These are phyloP conservation scores for Russula griseocarnosa DNA, from an alignment of 768 basidiomycete species.

Conservation along the genomic window DNA sequence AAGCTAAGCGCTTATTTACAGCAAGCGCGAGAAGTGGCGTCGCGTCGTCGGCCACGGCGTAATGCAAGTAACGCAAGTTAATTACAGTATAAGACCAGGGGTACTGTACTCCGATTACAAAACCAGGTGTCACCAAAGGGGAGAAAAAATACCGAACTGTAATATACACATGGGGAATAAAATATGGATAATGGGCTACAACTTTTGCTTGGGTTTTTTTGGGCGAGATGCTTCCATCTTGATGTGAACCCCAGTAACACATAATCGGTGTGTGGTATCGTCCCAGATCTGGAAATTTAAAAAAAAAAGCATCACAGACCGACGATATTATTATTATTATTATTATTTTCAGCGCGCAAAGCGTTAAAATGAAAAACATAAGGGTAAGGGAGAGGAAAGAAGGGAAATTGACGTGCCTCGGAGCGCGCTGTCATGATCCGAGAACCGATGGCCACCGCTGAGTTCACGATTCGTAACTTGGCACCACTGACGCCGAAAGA, in stretches of 20 bases:
- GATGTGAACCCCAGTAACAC: slow-evolving; percentile 26
- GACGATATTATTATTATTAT: too few relatives aligned
- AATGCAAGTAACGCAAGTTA: not conserved
- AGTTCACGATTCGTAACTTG: slow-evolving; percentile 29
- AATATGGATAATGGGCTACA: slow-evolving; percentile 4
- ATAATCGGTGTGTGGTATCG: slow-evolving; percentile 24
- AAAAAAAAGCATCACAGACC: too few relatives aligned
- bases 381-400: too few relatives aligned
- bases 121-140: not conserved
- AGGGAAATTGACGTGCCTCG: slow-evolving; percentile 21
- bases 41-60: not conserved
- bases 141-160: not conserved
- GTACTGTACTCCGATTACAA: not conserved
- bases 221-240: slow-evolving; percentile 29
- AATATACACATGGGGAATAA: not conserved
- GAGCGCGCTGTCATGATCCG: slow-evolving; percentile 30
- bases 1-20: too few relatives aligned
- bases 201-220: slow-evolving; percentile 17
- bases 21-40: too few relatives aligned
- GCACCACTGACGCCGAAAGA: slow-evolving; percentile 21
- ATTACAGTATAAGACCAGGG: not conserved
- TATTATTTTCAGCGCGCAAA: too few relatives aligned
- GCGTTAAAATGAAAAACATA: too few relatives aligned
- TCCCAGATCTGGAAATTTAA: slow-evolving; percentile 29
- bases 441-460: slow-evolving; percentile 28